Evolutionary conservation across 257 asterid species (phyloP), one percentile per base, ranked within the genome.

Genomic region (Plectranthus barbatus): DNA sequence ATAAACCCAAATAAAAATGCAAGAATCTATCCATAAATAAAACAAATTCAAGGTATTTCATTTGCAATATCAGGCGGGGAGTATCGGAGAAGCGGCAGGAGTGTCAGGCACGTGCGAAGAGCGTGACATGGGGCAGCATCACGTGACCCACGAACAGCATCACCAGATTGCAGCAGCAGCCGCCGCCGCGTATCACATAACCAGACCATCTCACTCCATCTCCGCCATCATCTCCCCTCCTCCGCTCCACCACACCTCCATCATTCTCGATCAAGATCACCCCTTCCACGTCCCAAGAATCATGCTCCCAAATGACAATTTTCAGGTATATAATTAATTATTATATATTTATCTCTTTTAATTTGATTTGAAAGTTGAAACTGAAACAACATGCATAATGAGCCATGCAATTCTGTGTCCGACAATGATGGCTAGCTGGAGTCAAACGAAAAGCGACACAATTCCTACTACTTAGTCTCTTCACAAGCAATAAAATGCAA

Each of bases 211-310:
- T 2, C 95, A 84, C 64, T 79, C 99, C 59, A 79, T 92, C 36
- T 86, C 99, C 18, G 70, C 95, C 68, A 90, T 87, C 26, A 77
- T 89, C 49, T 60, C 94, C 1, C 94, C 94, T 9, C 84, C 95
- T 1, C 87, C 83, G 9, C 87, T 79, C 37, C 95, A 88, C 72
- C 88, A 81, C 67, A 62, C 91, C 34, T 80, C 97, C 52, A 79
- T 83, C 18, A 76, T 84, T 47, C 83, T 93, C n/a, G 94, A 85
- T 31, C 83, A 85, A 6, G 94, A 90, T 57, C 84, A 76, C 70
- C 63, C 88, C 67, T 86, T 77, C 72, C 86, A 89, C 33, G 86
- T 83, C 60, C 84, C 95, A 15, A 74, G 78, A 49, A 81, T 80
- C 72, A 80, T 86, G 71, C 91, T 85, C 53, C 92, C 87, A 20